Base-by-base conservation (phyloP, 441 rosid genomes). In the Euphorbia celastroides region DNA sequence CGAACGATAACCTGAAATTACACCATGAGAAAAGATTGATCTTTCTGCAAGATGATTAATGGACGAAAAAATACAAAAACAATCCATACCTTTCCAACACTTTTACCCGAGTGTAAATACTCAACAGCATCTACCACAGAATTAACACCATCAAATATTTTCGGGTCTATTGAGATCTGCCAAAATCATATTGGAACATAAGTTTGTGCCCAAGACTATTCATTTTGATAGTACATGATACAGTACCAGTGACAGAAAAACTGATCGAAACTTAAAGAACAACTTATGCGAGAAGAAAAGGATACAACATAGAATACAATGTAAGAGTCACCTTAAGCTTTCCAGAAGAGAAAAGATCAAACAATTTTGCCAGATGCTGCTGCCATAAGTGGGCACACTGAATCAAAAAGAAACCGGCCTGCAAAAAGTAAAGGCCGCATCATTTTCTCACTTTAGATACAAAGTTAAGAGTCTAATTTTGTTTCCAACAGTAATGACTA, bases 91-190 rank as follows among this genome's bases (percentile, higher is more conserved):
- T 94, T 94, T 72, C 99, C 99, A 44, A 87, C 83, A 68, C 99
- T 95, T 90, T 78, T 89, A 70, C 98, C 99, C 3, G 97, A 89
- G 72, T 92, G 97, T 32, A 94, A 92, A 83, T 94, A 71, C 83
- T 94, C 99, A 44, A 92, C 98, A 46, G 99, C 97, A 81, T 94
- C 97, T 57, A 88, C 80, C 36, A 86, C 97, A 34, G 91, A 64
- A 59, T 77, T 69, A 44, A 94, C 67, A 67, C 99, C 99, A n/a
- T 73, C 31, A 74, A 91, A 94, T 76, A 74, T 78, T 70, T 78
- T 89, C 19, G 92, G 94, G 75, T 94, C 98, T 52, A 91, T 68
- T 46, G 80, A 77, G 71, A 91, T 82, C 98, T 93, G 65, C 62
- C 42, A 44, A n/a, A 34, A 54, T 44, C 63, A 52, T 5, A 23